Conservation (phyloP, 345 rosid species). For the Eutrema japonicum region DNA sequence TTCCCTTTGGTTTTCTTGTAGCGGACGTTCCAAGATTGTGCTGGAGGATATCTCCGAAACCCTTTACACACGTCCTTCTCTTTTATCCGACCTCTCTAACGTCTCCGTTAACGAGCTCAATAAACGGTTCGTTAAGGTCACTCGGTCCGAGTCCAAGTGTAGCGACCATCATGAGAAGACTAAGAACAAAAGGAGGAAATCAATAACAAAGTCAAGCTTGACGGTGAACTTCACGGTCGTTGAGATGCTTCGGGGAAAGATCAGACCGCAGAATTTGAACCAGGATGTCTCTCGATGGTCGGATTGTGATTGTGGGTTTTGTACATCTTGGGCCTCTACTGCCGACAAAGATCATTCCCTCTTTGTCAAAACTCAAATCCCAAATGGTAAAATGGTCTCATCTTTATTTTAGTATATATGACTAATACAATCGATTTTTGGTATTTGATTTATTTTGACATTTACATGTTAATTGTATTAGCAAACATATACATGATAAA, state of each 20-base stretch:
- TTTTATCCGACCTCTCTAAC: constrained; percentile 56
- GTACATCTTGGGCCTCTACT: constrained; percentile 73
- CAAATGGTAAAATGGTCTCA: constrained; percentile 49
- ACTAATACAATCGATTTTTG: too few species aligned
- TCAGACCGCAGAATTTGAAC: constrained; percentile 26
- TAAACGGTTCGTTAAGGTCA: constrained; percentile 46
- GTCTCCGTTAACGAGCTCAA: constrained; percentile 32
- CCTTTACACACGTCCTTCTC: constrained; percentile 73
- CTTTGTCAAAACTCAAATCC: constrained; percentile 68
- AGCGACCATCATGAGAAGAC: constrained; percentile 42
- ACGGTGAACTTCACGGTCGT: constrained; percentile 70
- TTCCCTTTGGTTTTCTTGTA: constrained; percentile 24
- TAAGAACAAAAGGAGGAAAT: constrained; percentile 46
- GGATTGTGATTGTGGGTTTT: constrained; percentile 81
- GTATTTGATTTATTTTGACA: neutral
- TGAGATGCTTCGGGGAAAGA: constrained; percentile 55
- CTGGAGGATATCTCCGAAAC: constrained; percentile 93
- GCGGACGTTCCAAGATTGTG: constrained; percentile 62
- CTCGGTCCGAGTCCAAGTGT: constrained; percentile 45
- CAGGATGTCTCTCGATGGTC: constrained; percentile 74
- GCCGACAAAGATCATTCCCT: constrained; percentile 55
- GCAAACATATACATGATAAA: neutral
- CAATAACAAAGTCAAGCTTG: constrained; percentile 32
- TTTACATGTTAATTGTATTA: neutral
- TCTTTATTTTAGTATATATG: neutral